Evolutionary conservation across 805 yeast species (phyloP).

Genomic region (Yamadazyma sp.): DNA sequence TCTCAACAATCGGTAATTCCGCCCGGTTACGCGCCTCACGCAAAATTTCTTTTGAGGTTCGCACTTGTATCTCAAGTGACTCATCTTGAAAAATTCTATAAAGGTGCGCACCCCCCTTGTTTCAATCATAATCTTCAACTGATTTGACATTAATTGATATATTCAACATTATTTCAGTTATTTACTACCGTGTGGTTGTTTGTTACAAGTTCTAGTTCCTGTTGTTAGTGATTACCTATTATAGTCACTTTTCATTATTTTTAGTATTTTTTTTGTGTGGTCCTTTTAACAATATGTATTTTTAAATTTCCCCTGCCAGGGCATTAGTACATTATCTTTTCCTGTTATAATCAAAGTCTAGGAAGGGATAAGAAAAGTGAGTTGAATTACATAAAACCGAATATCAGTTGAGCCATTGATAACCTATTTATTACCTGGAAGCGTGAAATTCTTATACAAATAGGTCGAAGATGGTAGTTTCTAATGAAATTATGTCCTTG

Average conservation of each 20-base stretch:
- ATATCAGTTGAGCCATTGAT: too few relatives aligned
- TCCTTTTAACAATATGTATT: constrained; percentile 3
- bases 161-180: constrained; percentile 1
- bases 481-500: constrained; percentile 10
- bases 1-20: too few relatives aligned
- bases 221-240: neutral
- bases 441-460: constrained; percentile 7
- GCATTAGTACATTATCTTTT: constrained; percentile 3
- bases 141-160: constrained; percentile 3
- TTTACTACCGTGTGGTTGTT: too few relatives aligned
- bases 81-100: constrained; percentile 9
- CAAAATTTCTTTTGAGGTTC: too few relatives aligned
- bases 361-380: constrained; percentile 1
- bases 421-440: too few relatives aligned
- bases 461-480: constrained; percentile 8
- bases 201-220: neutral
- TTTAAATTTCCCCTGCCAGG: constrained; percentile 3
- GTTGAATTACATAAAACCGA: too few relatives aligned
- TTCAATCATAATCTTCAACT: constrained; percentile 3
- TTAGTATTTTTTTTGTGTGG: neutral
- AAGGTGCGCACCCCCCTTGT: constrained; percentile 3
- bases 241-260: neutral
- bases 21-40: too few relatives aligned
- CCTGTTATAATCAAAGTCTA: neutral
- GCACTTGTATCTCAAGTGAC: too few relatives aligned